Evolutionary conservation across 1,139 yeast genomes (phyloP), one percentile per base, ranked within the genome.

Genomic region (Trichomonascaceae sp.): DNA sequence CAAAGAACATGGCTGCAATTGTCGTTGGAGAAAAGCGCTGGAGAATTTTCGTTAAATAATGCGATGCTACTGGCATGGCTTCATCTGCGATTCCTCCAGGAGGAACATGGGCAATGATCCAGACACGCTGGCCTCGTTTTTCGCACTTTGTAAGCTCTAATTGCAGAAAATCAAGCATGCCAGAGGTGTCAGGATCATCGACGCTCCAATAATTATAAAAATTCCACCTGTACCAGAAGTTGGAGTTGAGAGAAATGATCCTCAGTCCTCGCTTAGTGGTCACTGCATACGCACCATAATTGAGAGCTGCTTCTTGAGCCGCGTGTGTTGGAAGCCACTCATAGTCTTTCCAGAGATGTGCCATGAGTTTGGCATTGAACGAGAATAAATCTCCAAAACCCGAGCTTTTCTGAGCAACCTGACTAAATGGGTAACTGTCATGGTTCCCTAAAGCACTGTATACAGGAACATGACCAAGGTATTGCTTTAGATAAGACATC

Each of bases 21-120:
- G 86, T 82, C 61, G 60, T 79, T 22, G 88, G 88, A 44, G 86
- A 79, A 66, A 84, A 85, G 63, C 90, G 75, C 61, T 82, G 82
- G 24, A 85, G 76, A 50, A 84, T 80, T 59, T 79, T 79, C 41
- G 77, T 73, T 58, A 83, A 80, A 46, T 81, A 72, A 50, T 77
- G 73, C 10, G 87, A 78, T 51, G 82, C 84, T 45, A 81, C 72
- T n/a, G 89, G 88, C 53, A 84, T 70, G 17, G 85, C 75, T 60
- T 84, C 87, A 56, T 75, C 78, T 6, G 65, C 52, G 9, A 60
- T 52, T 3, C 73, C 72, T 20, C 81, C 77, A 4, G 79, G 74
- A 44, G 90, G 89, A 51, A 84, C 81, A 65, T 85, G 90, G 20
- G 87, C 82, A 65, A 83, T 76, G 55, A 85, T 74, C 90, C 90